Base-by-base conservation (phyloP, 306 rosid species). In the Prunus mume region DNA sequence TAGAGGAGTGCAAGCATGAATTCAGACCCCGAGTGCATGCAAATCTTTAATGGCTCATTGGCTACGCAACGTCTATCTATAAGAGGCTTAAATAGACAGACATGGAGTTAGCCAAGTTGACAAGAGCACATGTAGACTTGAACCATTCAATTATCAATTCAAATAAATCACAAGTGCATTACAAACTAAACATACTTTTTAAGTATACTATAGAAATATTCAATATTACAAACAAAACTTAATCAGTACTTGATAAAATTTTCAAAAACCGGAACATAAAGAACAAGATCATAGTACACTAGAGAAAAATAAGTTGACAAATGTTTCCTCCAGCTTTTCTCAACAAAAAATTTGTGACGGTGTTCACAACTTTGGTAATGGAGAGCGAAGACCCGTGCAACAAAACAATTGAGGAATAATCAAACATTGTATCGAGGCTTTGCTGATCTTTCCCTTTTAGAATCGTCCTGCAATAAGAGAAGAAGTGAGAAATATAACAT, bases 341-440 rank as follows among this genome's bases (percentile, higher is more conserved):
- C 56, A 47, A 41, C 19, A 66, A 14, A 63, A n/a, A 55, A 64
- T 52, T 43, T 71, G 77, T 50, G 47, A 20, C 2, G 10, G 43
- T 9, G 45, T 62, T 55, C 69, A 62, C 20, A 25, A 12, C 45
- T 60, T 51, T 65, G 20, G 68, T 46, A 74, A 75, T 49, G 47
- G 64, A 68, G 83, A 73, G 52, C 34, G 70, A 74, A 81, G 81
- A 70, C 19, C 28, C 15, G 6, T 55, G 69, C 20, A 43, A 72
- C 79, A 77, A 69, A 73, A 22, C 46, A 56, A 68, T 45, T 51
- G 27, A 69, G 75, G 43, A 55, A 34, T 54, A 69, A 57, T 88
- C 81, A 90, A 25, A 88, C 93, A 34, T 18, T 74, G 86, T 96
- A 96, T 78, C 99, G 97, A 76, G 76, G 50, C 83, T 90, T 92